Evolutionary conservation across 139 green algal species (phyloP).

Genomic region (Chlamydomonas applanata): DNA sequence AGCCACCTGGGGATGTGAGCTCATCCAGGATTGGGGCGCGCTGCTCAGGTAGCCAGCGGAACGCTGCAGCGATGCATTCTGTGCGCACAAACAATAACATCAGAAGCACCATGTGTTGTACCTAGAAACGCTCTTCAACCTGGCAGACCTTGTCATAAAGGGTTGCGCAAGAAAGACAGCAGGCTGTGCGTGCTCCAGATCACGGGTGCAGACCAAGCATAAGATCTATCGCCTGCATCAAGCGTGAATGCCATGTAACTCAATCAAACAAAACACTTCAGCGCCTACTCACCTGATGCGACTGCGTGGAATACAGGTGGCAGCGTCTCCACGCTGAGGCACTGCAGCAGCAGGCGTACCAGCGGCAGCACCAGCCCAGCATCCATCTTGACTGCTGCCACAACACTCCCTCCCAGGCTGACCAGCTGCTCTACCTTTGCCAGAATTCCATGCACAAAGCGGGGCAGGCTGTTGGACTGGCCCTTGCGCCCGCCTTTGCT

Average conservation of each 20-base stretch:
- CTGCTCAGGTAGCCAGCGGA: conserved; percentile 19
- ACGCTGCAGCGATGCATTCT: conserved; percentile 6
- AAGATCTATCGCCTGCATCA: too few relatives aligned
- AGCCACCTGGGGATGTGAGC: neutral
- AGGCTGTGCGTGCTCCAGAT: too few relatives aligned
- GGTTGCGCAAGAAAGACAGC: too few relatives aligned
- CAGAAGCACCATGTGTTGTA: conserved; percentile 20
- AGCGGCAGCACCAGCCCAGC: conserved; percentile 54
- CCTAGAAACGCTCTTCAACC: too few relatives aligned
- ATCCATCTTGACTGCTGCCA: conserved; percentile 18
- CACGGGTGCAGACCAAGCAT: too few relatives aligned
- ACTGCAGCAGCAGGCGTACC: conserved; percentile 42
- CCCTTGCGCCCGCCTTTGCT: neutral
- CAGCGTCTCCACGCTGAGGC: conserved; percentile 53
- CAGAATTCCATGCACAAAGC: neutral
- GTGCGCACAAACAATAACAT: conserved; percentile 27
- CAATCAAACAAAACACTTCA: too few relatives aligned
- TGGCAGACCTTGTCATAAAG: too few relatives aligned
- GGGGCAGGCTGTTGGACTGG: neutral
- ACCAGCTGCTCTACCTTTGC: neutral
- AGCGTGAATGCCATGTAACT: too few relatives aligned
- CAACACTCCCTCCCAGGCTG: neutral
- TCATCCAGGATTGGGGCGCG: conserved; percentile 23
- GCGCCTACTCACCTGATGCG: conserved; percentile 52
- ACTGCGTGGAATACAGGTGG: conserved; percentile 55